Base-by-base conservation (phyloP, 306 rosid species). In the Pyrus communis region DNA sequence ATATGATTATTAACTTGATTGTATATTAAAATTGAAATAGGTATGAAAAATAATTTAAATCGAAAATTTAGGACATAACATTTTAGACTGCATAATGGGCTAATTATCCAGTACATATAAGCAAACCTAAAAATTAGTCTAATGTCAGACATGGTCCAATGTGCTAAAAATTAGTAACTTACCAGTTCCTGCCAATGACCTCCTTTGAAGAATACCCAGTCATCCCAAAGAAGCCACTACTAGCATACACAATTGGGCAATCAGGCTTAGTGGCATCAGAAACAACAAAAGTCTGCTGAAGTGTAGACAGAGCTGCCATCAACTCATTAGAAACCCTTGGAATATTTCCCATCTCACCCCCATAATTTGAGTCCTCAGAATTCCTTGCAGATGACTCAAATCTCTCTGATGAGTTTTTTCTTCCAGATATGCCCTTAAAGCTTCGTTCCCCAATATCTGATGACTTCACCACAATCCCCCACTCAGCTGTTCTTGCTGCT, bases 181-280 rank as follows among this genome's bases (percentile, higher is more conserved):
- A 95, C 98, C 98, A 95, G 84, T 92, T 95, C 84, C 88, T 88
- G 74, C 98, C 98, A 78, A 95, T 84, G 70, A 95, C 74, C 82
- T 95, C 97, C 85, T 90, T 87, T 9, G 91, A 63, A 67, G 97
- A 81, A 70, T 95, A 95, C 46, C 98, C 98, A 23, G 98, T 95
- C 96, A 95, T 95, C 6, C 30, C 59, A 60, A 92, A 92, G 76
- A 95, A 95, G 5, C 96, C 95, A 71, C 86, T 83, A 75, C 98
- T 95, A 23, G 98, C 97, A 82, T 82, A 95, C 89, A 95, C 12
- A 55, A 95, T 95, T 6, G 98, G 98, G 66, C 89, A 89, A 31
- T 95, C 98, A 28, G 98, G 97, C 73, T 90, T 95, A 23, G 92
- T 85, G 52, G 97, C 97, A 80, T 95, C 97, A 0, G 98, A 92